Evolutionary conservation across 2,329 filamentous ascomycete species (phyloP), one percentile per base, ranked within the genome.

Genomic region (Colletotrichum sp.): DNA sequence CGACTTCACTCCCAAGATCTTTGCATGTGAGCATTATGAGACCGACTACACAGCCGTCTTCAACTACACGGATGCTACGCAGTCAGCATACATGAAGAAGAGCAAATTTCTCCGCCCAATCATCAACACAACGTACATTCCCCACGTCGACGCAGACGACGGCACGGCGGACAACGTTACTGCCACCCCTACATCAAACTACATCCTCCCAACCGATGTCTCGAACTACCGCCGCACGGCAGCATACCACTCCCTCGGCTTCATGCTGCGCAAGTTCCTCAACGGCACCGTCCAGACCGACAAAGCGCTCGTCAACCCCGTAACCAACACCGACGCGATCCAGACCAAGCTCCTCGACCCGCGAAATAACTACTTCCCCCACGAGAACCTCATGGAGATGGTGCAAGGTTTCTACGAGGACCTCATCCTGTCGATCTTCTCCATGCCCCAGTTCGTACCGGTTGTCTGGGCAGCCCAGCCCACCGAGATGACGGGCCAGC

Each of bases 321-420:
- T 83, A 9, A 80, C 77, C 16, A 79, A 79, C 71, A 83, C 83
- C 1, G 81, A 84, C 14, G 82, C 86, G 8, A 81, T 84, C 8
- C 85, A 85, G 73, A 88, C 87, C 5, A 83, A 83, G 21, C 81
- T 89, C 2, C 79, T 88, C 10, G 81, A 84, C 73, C 80, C 74
- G 18, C 79, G 72, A 7, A 80, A 79, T 13, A 80, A 81, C 28
- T 83, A 77, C 55, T 81, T 83, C 32, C 77, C 81, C 7, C 78
- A 78, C n/a, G 48, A 75, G 7, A 74, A 84, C 63, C 75, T 85
- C 4, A 70, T 69, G 24, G 48, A 73, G 1, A 70, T 74, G 16
- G 75, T 85, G 26, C 79, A 82, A 61, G 74, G 66, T 1, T 78
- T 84, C 18, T 84, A 85, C 78, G 79, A 85, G 71, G 82, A 85